Evolutionary conservation across 2,329 filamentous ascomycete species (phyloP), one percentile per base, ranked within the genome.

Genomic region (Aotearoamyces nothofagi): DNA sequence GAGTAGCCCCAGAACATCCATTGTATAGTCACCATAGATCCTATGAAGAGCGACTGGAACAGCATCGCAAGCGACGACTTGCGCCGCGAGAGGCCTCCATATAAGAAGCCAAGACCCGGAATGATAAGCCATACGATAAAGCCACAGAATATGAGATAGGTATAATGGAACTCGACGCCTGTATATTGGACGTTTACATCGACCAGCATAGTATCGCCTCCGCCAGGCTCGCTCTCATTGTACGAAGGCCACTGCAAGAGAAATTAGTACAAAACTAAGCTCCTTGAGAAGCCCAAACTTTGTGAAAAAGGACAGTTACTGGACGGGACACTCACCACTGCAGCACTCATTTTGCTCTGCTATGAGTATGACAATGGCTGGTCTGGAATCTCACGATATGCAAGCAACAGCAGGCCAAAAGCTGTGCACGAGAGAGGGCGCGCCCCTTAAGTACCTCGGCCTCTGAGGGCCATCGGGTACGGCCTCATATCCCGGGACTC

Each of bases 81-180:
- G 38, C 69, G 57, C 17, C 69, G 60, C 4, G 69, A 62, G 15
- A 78, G 59, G 30, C 72, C 72, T 32, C 68, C 65, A 49, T 78
- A 77, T 1, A 78, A 53, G 5, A 78, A 57, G 26, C 70, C 71
- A 39, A 78, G 70, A 12, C 70, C 72, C 0, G 72, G 72, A 32
- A 76, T 71, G 44, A 78, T 78, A 28, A 76, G 50, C 62, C 67
- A 77, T 30, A 76, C 70, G 30, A 77, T 57, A 47, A 66, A 70
- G 9, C 54, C 57, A 45, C 68, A 72, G 39, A 70, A 56, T 31
- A 68, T 47, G 26, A 70, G 56, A 42, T 72, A 77, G 22, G 60
- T 59, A 46, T 74, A 73, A 43, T 76, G 61, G 50, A 58, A 72
- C 44, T 76, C 69, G 32, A 61, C 52, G 5, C 69, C 69, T 14